A percentile compares a stretch with the other conserved stretches of the same genome.
These are phyloP conservation scores for Plasmodium fragile DNA, from an alignment of 169 alveolate species.

Conservation along the genomic window DNA sequence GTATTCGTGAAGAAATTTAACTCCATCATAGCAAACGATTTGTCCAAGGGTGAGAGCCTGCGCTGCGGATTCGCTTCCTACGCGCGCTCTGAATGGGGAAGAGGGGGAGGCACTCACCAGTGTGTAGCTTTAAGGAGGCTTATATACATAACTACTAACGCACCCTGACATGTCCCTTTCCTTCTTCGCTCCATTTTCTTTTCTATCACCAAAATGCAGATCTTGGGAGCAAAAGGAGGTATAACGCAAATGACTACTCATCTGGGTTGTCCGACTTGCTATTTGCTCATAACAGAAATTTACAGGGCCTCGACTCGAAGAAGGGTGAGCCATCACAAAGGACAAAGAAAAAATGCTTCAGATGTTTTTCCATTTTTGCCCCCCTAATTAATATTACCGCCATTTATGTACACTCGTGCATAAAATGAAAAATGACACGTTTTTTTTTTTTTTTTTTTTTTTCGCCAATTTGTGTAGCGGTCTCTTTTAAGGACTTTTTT, in stretches of 20 bases:
- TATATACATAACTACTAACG: neutral
- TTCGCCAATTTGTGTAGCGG: neutral
- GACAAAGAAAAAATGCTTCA: conserved; percentile 2
- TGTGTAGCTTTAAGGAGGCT: neutral
- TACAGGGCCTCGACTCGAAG: conserved; percentile 16
- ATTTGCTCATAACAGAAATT: conserved; percentile 17
- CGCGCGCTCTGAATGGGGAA: neutral
- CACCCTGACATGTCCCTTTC: neutral
- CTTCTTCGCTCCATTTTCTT: neutral
- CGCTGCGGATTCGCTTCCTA: neutral
- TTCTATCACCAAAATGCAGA: neutral
- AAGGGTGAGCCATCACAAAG: conserved; percentile 16
- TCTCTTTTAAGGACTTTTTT: conserved; percentile 65
- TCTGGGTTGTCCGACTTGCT: conserved; percentile 28
- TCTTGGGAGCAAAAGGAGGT: conserved; percentile 12
- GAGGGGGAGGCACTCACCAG: neutral
- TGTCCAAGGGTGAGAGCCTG: conserved; percentile 22
- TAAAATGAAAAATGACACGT: neutral
- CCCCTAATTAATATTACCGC: neutral
- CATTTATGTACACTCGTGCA: neutral
- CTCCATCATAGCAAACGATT: conserved; percentile 63
- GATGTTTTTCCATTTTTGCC: neutral
- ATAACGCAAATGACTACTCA: conserved; percentile 19
- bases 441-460: neutral
- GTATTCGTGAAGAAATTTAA: conserved; percentile 38